Evolutionary conservation across 75 land plant genomes (phyloP), one percentile per base, ranked within the genome.

Genomic region (Larix kaempferi): DNA sequence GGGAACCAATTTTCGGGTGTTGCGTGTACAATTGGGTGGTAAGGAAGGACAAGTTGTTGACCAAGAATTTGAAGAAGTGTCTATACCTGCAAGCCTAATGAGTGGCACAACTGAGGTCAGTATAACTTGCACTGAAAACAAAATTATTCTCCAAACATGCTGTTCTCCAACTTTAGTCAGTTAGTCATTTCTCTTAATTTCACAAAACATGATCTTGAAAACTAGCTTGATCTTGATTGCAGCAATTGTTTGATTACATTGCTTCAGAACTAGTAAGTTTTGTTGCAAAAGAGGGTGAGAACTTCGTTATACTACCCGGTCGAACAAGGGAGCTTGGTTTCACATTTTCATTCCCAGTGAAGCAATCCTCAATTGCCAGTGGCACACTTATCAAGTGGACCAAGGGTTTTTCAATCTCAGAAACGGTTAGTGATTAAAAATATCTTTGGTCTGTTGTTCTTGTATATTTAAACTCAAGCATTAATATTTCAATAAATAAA

Each of bases 311-410:
- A 57, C 64, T 73, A 22, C 80, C 57, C 60, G 88, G 88, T 21
- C 84, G 74, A 23, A 61, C 85, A 75, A 78, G 94, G 39, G 94
- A 92, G 78, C 77, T 92, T 33, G 94, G 94, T 17, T 91, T 92
- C 73, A 92, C 94, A 3, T 91, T 92, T 71, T 92, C 94, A 7
- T 92, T 92, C 82, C 94, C 94, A 44, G 91, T 92, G 78, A 82
- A 75, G 78, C 93, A 90, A 74, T 82, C 86, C 3, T 88, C 94
- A 54, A 86, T 92, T 37, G 73, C 74, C 33, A 86, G 86, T 55
- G 94, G 94, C 13, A 88, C 82, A 25, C 87, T 92, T 56, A 82
- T 92, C n/a, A 84, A 84, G 52, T 92, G 94, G 94, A 88, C 94
- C 39, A 92, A 92, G 56, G 94, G 94, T 16, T 92, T 92, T 83